phyloP scores from a whole-genome alignment of 2,329 filamentous ascomycete species.

The Botrytis fabae region DNA sequence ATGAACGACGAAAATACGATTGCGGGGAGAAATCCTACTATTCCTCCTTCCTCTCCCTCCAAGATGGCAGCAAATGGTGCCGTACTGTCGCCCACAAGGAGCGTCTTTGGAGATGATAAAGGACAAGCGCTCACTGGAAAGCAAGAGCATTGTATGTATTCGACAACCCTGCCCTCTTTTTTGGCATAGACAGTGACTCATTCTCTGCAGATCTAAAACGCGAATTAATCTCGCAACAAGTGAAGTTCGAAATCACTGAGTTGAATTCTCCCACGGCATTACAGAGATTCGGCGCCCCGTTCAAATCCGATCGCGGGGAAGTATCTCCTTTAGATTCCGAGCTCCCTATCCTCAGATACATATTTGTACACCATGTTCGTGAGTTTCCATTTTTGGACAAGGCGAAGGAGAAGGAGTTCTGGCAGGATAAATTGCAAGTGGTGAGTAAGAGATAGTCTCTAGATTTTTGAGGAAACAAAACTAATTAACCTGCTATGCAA shows the following conservation, averaged over 20 bases:
- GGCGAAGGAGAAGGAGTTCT: conserved; percentile 97
- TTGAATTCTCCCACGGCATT: conserved; percentile 93
- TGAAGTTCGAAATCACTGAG: conserved; percentile 85
- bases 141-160: conserved; percentile 86
- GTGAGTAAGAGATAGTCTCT: conserved; percentile 54
- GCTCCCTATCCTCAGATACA: conserved; percentile 88
- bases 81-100: conserved; percentile 17
- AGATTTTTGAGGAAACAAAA: neutral
- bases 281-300: conserved; percentile 92
- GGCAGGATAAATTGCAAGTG: conserved; percentile 96
- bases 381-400: conserved; percentile 98
- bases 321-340: conserved; percentile 92
- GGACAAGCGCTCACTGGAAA: conserved; percentile 73
- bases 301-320: conserved; percentile 88
- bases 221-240: conserved; percentile 88
- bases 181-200: conserved; percentile 17
- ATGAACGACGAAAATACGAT: conserved; percentile 16
- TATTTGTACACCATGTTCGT: conserved; percentile 96
- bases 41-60: neutral
- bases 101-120: conserved; percentile 21
- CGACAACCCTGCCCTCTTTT: conserved; percentile 25
- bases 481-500: conserved; percentile 42
- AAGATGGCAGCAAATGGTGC: conserved; percentile 31
- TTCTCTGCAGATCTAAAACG: conserved; percentile 77
- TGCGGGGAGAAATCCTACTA: neutral